A percentile compares a stretch with the other conserved stretches of the same genome.
Evolutionary conservation across 495 filamentous ascomycete species (phyloP).

Genomic region (Neurospora sp.): DNA sequence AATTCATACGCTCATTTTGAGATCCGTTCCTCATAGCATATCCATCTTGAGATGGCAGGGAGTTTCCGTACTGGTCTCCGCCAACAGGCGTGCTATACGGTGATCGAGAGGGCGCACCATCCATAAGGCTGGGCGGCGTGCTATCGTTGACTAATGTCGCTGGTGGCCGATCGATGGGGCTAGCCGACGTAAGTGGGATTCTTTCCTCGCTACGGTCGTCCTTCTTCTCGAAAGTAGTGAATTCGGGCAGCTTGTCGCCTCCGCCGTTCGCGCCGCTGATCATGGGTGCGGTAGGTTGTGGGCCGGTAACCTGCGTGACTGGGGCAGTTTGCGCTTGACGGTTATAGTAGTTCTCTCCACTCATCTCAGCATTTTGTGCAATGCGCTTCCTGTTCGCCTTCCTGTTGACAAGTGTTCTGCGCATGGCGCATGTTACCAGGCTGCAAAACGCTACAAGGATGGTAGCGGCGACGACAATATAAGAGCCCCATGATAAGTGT

Average conservation of each 20-base stretch:
- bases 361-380: slow-evolving; percentile 90
- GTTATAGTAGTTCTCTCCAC: slow-evolving; percentile 81
- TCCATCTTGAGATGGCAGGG: slow-evolving; percentile 37
- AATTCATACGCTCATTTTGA: slow-evolving; percentile 51
- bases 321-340: slow-evolving; percentile 47
- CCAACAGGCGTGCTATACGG: slow-evolving; percentile 23
- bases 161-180: slow-evolving; percentile 40
- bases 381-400: slow-evolving; percentile 89
- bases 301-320: slow-evolving; percentile 26
- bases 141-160: slow-evolving; percentile 23
- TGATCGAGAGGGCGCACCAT: slow-evolving; percentile 19
- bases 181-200: slow-evolving; percentile 66
- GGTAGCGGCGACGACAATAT: slow-evolving; percentile 85
- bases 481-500: slow-evolving; percentile 88
- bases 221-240: slow-evolving; percentile 68
- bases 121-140: slow-evolving; percentile 23
- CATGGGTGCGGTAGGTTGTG: slow-evolving; percentile 45
- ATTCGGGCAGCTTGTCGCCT: slow-evolving; percentile 55
- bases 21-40: slow-evolving; percentile 49
- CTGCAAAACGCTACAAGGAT: slow-evolving; percentile 76
- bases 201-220: slow-evolving; percentile 61
- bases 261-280: slow-evolving; percentile 39
- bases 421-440: slow-evolving; percentile 93
- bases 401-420: slow-evolving; percentile 80
- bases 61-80: slow-evolving; percentile 63